phyloP scores from a whole-genome alignment of 192 early-diverging fungal genomes.

The Dispira simplex region DNA sequence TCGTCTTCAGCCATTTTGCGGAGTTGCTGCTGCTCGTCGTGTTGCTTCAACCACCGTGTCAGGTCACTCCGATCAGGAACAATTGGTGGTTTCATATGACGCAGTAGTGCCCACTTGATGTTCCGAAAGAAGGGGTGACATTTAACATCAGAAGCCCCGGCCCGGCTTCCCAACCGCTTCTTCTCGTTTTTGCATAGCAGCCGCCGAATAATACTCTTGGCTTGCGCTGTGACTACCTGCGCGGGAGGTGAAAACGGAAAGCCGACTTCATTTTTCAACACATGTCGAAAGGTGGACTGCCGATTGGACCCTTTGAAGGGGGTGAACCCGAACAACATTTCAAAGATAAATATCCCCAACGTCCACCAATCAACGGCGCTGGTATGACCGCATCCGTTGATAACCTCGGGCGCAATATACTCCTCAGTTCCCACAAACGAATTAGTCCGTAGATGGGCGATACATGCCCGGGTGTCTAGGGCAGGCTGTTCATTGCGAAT shows the following conservation, averaged over 20 bases:
- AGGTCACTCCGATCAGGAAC: constrained; percentile 36
- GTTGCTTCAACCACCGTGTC: constrained; percentile 9
- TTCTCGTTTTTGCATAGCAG: constrained; percentile 85
- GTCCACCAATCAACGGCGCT: constrained; percentile 99
- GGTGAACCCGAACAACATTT: constrained; percentile 93
- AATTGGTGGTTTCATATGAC: constrained; percentile 75
- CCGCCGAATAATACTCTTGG: constrained; percentile 66
- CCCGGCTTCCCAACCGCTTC: constrained; percentile 66
- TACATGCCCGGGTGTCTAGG: constrained; percentile 81
- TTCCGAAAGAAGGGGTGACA: constrained; percentile 78
- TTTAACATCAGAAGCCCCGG: constrained; percentile 92
- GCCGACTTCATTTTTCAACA: constrained; percentile 60
- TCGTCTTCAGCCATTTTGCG: background rate
- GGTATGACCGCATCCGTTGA: constrained; percentile 88
- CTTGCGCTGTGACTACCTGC: constrained; percentile 26
- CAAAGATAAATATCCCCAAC: constrained; percentile 90
- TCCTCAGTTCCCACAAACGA: constrained; percentile 99
- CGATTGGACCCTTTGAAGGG: constrained; percentile 94
- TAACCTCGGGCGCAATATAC: constrained; percentile 98
- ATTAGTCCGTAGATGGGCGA: constrained; percentile 78
- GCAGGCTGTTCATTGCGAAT: constrained; percentile 42
- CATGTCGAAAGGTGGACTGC: constrained; percentile 77
- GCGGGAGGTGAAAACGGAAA: constrained; percentile 47
- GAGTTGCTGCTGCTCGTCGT: background rate
- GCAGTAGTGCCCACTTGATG: constrained; percentile 84